Evolutionary conservation across 345 rosid species (phyloP).

Genomic region (Cardamine occulta): DNA sequence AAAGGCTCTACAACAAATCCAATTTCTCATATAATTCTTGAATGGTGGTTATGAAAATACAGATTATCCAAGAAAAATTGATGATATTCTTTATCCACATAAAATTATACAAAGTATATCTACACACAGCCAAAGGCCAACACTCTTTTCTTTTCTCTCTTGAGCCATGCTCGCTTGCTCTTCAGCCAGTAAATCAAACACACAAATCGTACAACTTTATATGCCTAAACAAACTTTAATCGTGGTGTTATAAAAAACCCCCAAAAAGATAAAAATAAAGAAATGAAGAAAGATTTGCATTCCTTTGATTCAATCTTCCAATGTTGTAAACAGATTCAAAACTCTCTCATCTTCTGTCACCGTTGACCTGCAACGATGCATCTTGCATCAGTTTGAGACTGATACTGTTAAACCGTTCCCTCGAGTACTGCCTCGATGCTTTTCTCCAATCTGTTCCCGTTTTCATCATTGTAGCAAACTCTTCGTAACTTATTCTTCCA

Average conservation of each 20-base stretch:
- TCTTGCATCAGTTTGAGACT: conserved; percentile 81
- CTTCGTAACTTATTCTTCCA: conserved; percentile 87
- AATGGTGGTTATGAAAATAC: too few relatives aligned
- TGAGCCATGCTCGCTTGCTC: conserved; percentile 7
- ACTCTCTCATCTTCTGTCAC: conserved; percentile 33
- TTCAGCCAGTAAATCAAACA: conserved; percentile 19
- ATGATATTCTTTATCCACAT: conserved; percentile 18
- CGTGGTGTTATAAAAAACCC: background rate
- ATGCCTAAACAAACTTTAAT: conserved; percentile 27
- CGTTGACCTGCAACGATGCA: conserved; percentile 65
- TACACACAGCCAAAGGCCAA: conserved; percentile 31
- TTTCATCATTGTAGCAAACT: conserved; percentile 93
- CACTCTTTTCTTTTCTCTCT: conserved; percentile 24
- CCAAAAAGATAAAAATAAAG: conserved; percentile 18
- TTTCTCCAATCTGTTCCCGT: conserved; percentile 98
- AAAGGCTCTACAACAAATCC: background rate
- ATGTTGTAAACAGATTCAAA: background rate
- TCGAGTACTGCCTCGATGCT: conserved; percentile 92
- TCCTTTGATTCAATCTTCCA: conserved; percentile 28
- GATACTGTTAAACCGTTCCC: conserved; percentile 88
- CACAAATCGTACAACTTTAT: conserved; percentile 20
- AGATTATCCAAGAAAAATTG: background rate
- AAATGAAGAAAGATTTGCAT: conserved; percentile 28
- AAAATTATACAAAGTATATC: conserved; percentile 32
- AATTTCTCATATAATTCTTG: too few relatives aligned